Percentiles rank a stretch among this genome's conserved stretches.
Evolutionary conservation across 2,329 filamentous ascomycete genomes (phyloP).

Genomic region (Aspergillus quadrilineatus): DNA sequence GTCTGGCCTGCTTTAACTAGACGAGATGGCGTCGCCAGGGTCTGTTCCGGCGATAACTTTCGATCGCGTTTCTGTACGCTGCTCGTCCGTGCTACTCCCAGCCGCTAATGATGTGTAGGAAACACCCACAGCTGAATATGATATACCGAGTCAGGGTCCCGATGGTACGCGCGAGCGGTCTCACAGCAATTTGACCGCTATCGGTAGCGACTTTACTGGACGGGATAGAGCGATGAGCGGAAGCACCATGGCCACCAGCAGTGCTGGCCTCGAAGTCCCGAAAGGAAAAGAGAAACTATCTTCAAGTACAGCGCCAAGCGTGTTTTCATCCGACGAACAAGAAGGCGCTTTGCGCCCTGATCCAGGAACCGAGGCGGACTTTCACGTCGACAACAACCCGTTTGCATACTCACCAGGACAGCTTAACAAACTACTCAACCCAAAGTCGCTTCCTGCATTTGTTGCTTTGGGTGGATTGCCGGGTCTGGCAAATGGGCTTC

Average conservation of each 20-base stretch:
- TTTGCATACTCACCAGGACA: conserved; percentile 71
- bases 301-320: conserved; percentile 3
- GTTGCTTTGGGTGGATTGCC: conserved; percentile 68
- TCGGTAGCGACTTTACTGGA: conserved; percentile 9
- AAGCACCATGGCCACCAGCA: conserved; percentile 17
- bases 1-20: not conserved
- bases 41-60: conserved; percentile 4
- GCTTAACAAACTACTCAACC: conserved; percentile 70
- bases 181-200: conserved; percentile 13
- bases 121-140: not conserved
- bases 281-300: conserved; percentile 6
- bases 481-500: conserved; percentile 69
- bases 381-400: conserved; percentile 67
- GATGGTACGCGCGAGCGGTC: conserved; percentile 6
- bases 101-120: not conserved
- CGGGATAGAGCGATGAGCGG: conserved; percentile 19
- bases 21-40: not conserved
- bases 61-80: not conserved
- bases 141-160: not conserved
- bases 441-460: conserved; percentile 71
- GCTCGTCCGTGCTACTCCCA: not conserved
- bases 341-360: conserved; percentile 68
- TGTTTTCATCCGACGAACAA: conserved; percentile 14
- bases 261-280: conserved; percentile 3
- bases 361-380: conserved; percentile 70